These are phyloP conservation scores for Pleurotus pulmonarius DNA, from an alignment of 768 basidiomycete genomes.

Conservation along the genomic window DNA sequence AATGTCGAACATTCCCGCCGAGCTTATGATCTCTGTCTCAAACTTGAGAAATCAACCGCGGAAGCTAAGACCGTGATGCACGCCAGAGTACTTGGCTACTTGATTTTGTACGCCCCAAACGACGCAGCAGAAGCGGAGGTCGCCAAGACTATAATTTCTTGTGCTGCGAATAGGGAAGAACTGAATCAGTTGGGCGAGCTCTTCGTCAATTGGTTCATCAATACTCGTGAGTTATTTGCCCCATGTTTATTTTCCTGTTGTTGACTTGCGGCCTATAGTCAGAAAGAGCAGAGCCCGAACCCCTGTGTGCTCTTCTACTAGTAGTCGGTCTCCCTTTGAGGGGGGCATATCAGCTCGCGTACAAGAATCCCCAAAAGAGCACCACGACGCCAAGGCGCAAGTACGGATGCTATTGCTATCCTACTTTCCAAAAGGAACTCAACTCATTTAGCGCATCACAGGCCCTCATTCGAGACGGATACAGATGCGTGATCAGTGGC, in stretches of 20 bases:
- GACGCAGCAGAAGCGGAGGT: background rate
- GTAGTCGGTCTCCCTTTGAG: background rate
- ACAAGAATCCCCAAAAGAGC: background rate
- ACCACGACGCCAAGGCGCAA: background rate
- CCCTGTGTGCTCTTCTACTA: background rate
- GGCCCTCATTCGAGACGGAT: constrained; percentile 7
- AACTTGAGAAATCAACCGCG: background rate
- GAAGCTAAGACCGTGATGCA: background rate
- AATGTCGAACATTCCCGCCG: background rate
- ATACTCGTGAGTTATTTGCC: background rate
- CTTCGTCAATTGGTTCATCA: background rate
- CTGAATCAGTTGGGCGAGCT: background rate
- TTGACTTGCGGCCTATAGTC: background rate
- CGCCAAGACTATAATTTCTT: background rate
- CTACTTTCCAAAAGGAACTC: background rate
- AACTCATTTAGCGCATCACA: background rate
- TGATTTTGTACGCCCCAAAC: constrained; percentile 9
- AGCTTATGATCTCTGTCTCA: background rate
- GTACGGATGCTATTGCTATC: background rate
- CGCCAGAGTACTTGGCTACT: constrained; percentile 11
- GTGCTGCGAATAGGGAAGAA: background rate
- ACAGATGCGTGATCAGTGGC: constrained; percentile 3
- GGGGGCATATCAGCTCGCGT: background rate
- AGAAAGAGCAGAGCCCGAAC: background rate
- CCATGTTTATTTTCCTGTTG: no score